Conservation (phyloP, 1,284 basidiomycete species). For the Apiotrichum montevideense region DNA sequence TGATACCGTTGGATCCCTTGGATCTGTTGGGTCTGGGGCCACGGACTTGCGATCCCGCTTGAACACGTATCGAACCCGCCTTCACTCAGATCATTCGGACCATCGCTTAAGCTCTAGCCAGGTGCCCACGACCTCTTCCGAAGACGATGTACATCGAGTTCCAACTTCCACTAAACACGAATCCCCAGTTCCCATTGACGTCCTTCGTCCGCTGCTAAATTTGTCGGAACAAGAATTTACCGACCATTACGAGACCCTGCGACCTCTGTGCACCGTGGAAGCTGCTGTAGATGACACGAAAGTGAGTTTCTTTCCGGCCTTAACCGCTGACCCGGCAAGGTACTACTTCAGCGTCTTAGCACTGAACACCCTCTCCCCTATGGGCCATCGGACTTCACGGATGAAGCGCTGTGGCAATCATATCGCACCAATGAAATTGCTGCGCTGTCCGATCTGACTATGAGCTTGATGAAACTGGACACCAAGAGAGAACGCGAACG, state of each 20-base stretch:
- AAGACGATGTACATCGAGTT: background rate
- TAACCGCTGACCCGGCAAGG: slow-evolving; percentile 49
- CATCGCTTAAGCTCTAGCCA: background rate
- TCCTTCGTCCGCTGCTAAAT: slow-evolving; percentile 44
- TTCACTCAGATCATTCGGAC: slow-evolving; percentile 4
- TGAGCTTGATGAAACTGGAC: slow-evolving; percentile 14
- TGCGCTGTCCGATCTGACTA: slow-evolving; percentile 55
- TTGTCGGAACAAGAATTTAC: slow-evolving; percentile 12
- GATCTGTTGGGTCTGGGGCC: slow-evolving; percentile 72
- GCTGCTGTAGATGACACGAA: slow-evolving; percentile 79
- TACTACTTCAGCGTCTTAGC: slow-evolving; percentile 85
- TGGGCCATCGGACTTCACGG: slow-evolving; percentile 75
- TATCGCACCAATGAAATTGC: slow-evolving; percentile 82
- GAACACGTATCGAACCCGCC: slow-evolving; percentile 8
- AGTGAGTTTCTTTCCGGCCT: slow-evolving; percentile 47
- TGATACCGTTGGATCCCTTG: slow-evolving; percentile 65
- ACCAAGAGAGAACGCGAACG: slow-evolving; percentile 10
- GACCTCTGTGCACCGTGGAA: slow-evolving; percentile 47
- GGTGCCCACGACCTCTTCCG: background rate
- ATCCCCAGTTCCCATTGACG: background rate
- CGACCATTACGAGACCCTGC: slow-evolving; percentile 12
- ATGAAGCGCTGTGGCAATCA: slow-evolving; percentile 69
- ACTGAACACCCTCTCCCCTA: slow-evolving; percentile 78
- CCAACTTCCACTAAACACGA: background rate
- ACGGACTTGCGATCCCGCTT: slow-evolving; percentile 58